Evolutionary conservation across 1,284 basidiomycete species (phyloP), one percentile per base, ranked within the genome.

Genomic region (Singerocomus inundabilis): DNA sequence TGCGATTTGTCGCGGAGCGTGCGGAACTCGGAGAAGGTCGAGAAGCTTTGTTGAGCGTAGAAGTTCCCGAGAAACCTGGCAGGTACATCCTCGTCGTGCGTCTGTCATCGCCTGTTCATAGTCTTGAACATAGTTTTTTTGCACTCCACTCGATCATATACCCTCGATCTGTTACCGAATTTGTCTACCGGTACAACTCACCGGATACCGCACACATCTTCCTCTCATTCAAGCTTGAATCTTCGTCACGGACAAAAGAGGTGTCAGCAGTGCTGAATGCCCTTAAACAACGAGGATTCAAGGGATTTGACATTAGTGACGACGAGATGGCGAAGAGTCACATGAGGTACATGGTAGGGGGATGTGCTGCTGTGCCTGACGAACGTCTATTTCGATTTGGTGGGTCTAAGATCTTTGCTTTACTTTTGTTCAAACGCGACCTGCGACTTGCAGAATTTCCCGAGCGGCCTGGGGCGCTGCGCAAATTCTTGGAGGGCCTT

Each of bases 251-350:
- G 7, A 65, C 74, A 30, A 72, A 76, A 48, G 93, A 97, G 71
- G 84, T 97, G 13, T 62, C 72, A 4, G 74, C 77, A 25, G 76
- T 97, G 30, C 72, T 94, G 15, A 64, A 73, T 0, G 74, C 79
- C 4, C 75, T 99, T 21, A 71, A 80, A 53, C 69, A 71, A 12
- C 72, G 78, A 42, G 89, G 85, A 31, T 96, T 98, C 84, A 80
- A 82, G 45, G 92, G 86, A 3, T 78, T 79, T 52, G 97, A 99
- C 67, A 88, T 99, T 59, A 93, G 90, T 57, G 91, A 97, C 58
- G 86, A 99, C 59, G 97, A 99, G 72, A 78, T 98, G 64, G 93
- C 94, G 3, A 99, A 99, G 70, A 89, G 85, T 53, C 97, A 99
- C 67, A 83, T 88, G 9, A 81, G 97, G 28, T 98, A 98, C 68